These are phyloP conservation scores for Penicillium sp. DNA, from an alignment of 2,329 filamentous ascomycete species.

Conservation along the genomic window DNA sequence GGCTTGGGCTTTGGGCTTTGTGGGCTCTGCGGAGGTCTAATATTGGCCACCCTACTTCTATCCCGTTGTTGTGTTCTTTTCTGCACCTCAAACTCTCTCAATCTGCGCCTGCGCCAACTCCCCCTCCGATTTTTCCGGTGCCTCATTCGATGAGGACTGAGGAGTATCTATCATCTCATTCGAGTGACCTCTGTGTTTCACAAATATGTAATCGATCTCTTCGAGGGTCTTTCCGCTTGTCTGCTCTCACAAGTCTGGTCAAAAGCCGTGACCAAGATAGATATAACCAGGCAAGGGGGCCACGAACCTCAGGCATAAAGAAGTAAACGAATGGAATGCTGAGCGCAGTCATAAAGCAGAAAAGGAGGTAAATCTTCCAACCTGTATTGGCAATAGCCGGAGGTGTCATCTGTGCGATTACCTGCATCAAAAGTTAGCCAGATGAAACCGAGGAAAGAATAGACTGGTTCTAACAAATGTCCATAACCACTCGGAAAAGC, in stretches of 20 bases:
- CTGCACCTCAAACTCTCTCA: not conserved
- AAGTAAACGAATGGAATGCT: constrained; percentile 11
- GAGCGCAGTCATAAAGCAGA: constrained; percentile 1
- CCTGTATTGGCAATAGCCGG: constrained; percentile 9
- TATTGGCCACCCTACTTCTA: no score
- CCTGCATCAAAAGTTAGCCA: not conserved
- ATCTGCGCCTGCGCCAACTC: not conserved
- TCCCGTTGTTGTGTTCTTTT: no score
- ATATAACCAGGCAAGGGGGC: not conserved
- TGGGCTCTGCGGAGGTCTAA: no score
- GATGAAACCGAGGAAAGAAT: not conserved
- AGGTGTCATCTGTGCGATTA: constrained; percentile 11
- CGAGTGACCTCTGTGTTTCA: not conserved
- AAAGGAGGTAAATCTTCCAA: constrained; percentile 13
- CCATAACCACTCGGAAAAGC: constrained; percentile 4
- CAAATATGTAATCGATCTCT: not conserved
- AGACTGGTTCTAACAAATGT: not conserved
- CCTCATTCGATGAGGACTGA: not conserved
- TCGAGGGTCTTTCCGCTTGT: not conserved
- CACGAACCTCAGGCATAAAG: constrained; percentile 8
- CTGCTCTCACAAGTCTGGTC: not conserved
- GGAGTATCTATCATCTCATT: not conserved
- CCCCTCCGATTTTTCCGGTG: not conserved
- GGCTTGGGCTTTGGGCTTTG: no score
- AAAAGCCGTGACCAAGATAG: not conserved